A percentile compares a stretch with the other conserved stretches of the same genome.
phyloP scores from a whole-genome alignment of 2,329 filamentous ascomycete species.

The Aspergillus texensis region DNA sequence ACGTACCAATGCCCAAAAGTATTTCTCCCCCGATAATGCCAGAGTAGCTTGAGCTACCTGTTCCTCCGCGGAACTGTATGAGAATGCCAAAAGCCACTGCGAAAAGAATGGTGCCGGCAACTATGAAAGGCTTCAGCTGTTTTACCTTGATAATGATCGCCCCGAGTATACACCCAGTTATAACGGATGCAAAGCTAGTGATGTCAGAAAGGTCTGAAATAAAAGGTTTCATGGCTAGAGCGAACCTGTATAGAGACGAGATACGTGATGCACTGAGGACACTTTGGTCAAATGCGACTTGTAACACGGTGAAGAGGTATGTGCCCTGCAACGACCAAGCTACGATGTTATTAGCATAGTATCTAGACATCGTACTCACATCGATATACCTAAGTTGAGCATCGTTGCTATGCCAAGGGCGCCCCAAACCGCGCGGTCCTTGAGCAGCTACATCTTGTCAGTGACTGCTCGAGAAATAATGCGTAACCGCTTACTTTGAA shows the following conservation, averaged over 20 bases:
- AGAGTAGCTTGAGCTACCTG: constrained; percentile 46
- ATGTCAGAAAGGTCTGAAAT: not conserved
- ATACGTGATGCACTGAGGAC: constrained; percentile 61
- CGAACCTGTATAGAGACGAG: constrained; percentile 57
- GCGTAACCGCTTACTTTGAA: constrained; percentile 46
- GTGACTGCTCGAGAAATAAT: not conserved
- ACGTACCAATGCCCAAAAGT: constrained; percentile 59
- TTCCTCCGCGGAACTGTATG: constrained; percentile 63
- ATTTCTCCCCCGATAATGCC: constrained; percentile 66
- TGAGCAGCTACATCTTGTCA: constrained; percentile 48
- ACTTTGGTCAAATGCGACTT: constrained; percentile 64
- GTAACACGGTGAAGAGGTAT: constrained; percentile 65
- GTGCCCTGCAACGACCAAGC: constrained; percentile 66
- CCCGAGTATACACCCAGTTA: constrained; percentile 60
- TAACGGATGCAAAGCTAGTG: constrained; percentile 54
- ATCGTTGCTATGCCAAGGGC: constrained; percentile 58
- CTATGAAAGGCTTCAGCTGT: constrained; percentile 66
- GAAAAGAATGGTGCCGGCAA: constrained; percentile 62
- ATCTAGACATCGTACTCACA: constrained; percentile 28
- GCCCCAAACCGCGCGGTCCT: constrained; percentile 66
- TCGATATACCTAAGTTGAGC: constrained; percentile 28
- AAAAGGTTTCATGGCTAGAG: not conserved
- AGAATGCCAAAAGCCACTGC: constrained; percentile 67
- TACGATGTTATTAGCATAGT: constrained; percentile 17
- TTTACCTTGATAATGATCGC: constrained; percentile 60